These are phyloP conservation scores for Solanum clarkiae DNA, from an alignment of 257 asterid species.

Conservation along the genomic window DNA sequence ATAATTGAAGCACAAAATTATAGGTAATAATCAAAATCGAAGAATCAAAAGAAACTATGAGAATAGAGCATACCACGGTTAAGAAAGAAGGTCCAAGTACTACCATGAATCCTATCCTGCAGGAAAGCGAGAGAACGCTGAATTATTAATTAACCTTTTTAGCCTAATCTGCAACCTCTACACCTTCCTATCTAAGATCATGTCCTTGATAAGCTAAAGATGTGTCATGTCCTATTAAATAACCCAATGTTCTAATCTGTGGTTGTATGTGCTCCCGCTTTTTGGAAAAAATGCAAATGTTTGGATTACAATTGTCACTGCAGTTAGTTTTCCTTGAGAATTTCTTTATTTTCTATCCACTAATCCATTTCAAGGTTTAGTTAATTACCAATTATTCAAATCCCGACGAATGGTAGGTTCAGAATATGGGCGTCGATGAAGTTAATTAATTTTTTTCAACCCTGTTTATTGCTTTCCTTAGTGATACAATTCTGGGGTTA, in stretches of 20 bases:
- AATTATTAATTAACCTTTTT: too few relatives aligned
- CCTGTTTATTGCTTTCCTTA: neutral
- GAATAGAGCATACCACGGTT: neutral
- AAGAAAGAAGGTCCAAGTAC: neutral
- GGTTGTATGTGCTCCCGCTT: neutral
- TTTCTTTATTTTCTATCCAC: neutral
- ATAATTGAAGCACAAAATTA: neutral
- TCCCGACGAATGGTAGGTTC: neutral
- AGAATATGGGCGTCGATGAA: neutral
- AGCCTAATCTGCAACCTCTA: neutral
- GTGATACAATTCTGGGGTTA: neutral
- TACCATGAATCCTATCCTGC: neutral
- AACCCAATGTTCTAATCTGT: neutral
- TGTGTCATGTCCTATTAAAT: neutral
- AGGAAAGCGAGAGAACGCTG: neutral
- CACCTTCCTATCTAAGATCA: neutral
- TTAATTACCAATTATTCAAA: neutral
- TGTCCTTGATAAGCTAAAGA: neutral
- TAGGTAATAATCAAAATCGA: neutral
- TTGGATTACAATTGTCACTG: neutral
- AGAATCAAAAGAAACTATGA: neutral
- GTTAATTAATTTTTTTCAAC: neutral
- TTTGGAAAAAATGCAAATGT: neutral
- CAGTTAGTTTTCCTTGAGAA: neutral
- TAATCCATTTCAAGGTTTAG: constrained; percentile 1